Evolutionary conservation across 78 protist species (phyloP), one percentile per base, ranked within the genome.

Genomic region (Acrasis kona): DNA sequence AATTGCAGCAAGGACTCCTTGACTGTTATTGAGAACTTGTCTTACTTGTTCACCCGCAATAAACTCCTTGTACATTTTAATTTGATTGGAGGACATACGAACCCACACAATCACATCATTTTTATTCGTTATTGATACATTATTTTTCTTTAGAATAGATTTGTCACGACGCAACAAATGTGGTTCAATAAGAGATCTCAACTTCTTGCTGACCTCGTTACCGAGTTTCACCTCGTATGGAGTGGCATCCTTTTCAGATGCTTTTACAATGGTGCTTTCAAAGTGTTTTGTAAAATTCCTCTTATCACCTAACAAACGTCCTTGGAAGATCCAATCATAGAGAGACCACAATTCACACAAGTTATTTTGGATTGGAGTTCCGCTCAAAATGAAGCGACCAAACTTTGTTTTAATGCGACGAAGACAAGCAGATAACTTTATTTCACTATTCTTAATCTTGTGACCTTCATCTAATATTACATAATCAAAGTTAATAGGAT

Each of bases 341-440:
- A 97, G 78, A 1, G 97, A 89, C 99, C 99, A 97, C n/a, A 97
- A 84, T 87, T 97, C 99, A 0, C 58, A 41, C 19, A 97, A 87
- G 5, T 83, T 86, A 84, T 97, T 97, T 72, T 97, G 99, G 10
- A 97, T 85, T 0, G 99, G 99, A 27, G 98, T 71, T 7, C 99
- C 99, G 0, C 95, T 61, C 10, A 97, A 75, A 35, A 98, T 79
- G 35, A 98, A n/a, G n/a, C n/a, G n/a, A n/a, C n/a, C n/a, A n/a
- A n/a, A n/a, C n/a, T n/a, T n/a, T n/a, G n/a, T n/a, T n/a, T n/a
- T n/a, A n/a, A n/a, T n/a, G n/a, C n/a, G n/a, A n/a, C n/a, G n/a
- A n/a, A n/a, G n/a, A n/a, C n/a, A n/a, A n/a, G n/a, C n/a, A n/a
- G n/a, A n/a, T n/a, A n/a, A n/a, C n/a, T n/a, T n/a, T n/a, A n/a